Conservation (phyloP, 2,329 filamentous ascomycete genomes). For the Seiridium unicorne region DNA sequence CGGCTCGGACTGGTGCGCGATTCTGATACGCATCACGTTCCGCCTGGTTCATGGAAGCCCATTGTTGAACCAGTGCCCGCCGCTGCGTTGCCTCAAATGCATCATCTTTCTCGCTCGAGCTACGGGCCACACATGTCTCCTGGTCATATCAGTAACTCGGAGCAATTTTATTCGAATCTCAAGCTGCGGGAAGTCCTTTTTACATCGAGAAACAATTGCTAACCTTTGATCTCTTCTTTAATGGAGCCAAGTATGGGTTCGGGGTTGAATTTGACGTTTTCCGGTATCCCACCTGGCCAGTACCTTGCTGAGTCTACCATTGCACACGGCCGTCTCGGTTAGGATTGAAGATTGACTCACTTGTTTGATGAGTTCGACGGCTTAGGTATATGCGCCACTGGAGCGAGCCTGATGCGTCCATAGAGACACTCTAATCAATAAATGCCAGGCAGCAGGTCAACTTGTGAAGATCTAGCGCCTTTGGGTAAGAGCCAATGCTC, state of each 20-base stretch:
- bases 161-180: too few species aligned
- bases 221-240: neutral
- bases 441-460: too few species aligned
- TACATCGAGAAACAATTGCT: constrained; percentile 1
- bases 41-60: neutral
- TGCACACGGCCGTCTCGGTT: neutral
- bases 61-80: neutral
- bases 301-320: neutral
- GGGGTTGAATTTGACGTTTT: neutral
- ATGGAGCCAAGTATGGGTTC: neutral
- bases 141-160: neutral
- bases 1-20: neutral
- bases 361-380: too few species aligned
- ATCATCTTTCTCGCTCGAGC: neutral
- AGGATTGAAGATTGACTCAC: too few species aligned
- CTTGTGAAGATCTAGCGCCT: too few species aligned
- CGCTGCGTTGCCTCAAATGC: neutral
- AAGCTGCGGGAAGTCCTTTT: too few species aligned
- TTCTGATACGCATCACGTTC: neutral
- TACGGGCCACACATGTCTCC: neutral
- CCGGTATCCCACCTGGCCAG: neutral
- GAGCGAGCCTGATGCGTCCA: too few species aligned
- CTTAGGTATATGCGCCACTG: too few species aligned
- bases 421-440: too few species aligned
- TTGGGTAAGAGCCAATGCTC: too few species aligned